A percentile compares a stretch with the other conserved stretches of the same genome.
These are phyloP conservation scores for Backusella tarrabulga DNA, from an alignment of 192 early-diverging fungal genomes.

Conservation along the genomic window DNA sequence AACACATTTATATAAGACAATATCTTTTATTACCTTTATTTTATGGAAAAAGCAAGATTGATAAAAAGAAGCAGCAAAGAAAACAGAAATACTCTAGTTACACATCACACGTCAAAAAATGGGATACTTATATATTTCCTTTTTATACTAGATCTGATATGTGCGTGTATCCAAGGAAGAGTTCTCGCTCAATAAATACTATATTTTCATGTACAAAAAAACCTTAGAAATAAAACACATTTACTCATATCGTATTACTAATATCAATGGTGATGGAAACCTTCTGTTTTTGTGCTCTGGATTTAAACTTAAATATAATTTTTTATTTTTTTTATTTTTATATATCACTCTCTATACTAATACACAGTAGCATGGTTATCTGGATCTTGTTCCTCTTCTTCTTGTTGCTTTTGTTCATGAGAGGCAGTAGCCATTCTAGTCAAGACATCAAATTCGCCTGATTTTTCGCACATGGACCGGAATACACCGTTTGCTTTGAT, in stretches of 20 bases:
- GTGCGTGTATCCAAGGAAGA: neutral
- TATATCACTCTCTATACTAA: neutral
- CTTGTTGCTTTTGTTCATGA: neutral
- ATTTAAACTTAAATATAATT: neutral
- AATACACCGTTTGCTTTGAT: conserved; percentile 63
- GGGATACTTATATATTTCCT: neutral
- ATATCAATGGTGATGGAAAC: no score
- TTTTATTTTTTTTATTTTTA: neutral
- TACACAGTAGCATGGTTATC: conserved; percentile 5
- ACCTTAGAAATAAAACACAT: no score
- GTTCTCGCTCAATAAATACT: neutral
- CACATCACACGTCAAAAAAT: neutral
- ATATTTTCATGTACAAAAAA: neutral
- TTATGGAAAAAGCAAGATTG: no score
- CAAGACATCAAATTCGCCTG: conserved; percentile 79
- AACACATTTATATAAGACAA: neutral
- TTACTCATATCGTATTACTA: no score
- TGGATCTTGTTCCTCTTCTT: neutral
- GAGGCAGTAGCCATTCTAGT: conserved; percentile 43
- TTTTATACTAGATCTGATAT: neutral
- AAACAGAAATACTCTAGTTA: neutral
- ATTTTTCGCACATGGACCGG: conserved; percentile 74
- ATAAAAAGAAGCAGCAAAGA: no score
- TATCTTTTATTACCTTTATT: neutral
- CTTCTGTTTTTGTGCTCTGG: no score